These are phyloP conservation scores for Acacia confusa DNA, from an alignment of 306 rosid species.

Conservation along the genomic window DNA sequence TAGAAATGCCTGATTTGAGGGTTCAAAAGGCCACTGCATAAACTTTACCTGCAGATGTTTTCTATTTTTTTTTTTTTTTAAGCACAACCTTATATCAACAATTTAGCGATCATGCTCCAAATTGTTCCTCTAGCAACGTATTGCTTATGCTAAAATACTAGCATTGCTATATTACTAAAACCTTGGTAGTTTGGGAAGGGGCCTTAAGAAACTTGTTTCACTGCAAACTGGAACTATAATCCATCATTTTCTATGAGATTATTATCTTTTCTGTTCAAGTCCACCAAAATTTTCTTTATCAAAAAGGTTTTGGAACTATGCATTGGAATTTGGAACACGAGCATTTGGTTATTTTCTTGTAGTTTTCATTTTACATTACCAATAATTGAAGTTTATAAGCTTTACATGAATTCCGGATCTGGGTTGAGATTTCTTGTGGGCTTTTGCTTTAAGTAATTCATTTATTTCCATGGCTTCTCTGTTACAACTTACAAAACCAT, in stretches of 20 bases:
- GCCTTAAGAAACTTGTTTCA: background rate
- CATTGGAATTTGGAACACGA: slow-evolving; percentile 57
- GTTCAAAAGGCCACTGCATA: slow-evolving; percentile 7
- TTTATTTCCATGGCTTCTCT: slow-evolving; percentile 4
- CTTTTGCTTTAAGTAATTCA: slow-evolving; percentile 69
- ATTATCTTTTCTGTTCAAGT: background rate
- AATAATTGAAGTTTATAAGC: background rate
- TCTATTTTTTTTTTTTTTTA: background rate
- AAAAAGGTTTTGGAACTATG: slow-evolving; percentile 84
- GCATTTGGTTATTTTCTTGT: slow-evolving; percentile 16
- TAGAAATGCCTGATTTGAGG: slow-evolving; percentile 11
- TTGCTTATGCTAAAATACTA: background rate
- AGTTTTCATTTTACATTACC: background rate
- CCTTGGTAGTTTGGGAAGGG: background rate
- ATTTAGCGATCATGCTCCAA: background rate
- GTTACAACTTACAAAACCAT: too few species aligned
- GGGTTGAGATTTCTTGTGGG: slow-evolving; percentile 52
- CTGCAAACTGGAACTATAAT: slow-evolving; percentile 8
- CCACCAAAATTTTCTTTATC: slow-evolving; percentile 73
- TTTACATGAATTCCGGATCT: slow-evolving; percentile 43
- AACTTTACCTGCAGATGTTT: background rate
- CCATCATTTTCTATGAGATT: slow-evolving; percentile 13
- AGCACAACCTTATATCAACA: background rate
- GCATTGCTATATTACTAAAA: background rate
- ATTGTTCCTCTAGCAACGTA: slow-evolving; percentile 5